These are phyloP conservation scores for Boletus subluridellus DNA, from an alignment of 1,284 basidiomycete genomes.

Conservation along the genomic window DNA sequence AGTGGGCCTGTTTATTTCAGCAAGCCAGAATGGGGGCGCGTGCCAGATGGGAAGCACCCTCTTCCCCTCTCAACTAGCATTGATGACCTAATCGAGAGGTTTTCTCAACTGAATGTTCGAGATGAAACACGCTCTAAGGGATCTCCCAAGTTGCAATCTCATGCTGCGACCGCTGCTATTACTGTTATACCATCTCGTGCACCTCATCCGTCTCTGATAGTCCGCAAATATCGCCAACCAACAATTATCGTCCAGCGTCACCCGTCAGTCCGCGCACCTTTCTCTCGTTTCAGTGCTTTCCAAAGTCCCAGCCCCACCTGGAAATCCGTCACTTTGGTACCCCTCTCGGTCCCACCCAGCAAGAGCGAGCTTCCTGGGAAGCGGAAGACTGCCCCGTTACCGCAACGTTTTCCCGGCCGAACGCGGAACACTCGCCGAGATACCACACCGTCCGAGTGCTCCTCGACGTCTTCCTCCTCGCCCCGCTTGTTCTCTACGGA, in stretches of 20 bases:
- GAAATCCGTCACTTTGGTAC: conserved; percentile 15
- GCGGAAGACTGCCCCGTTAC: conserved; percentile 13
- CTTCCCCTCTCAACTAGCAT: background rate
- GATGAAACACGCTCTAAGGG: background rate
- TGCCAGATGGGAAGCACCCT: background rate
- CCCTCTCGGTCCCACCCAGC: background rate
- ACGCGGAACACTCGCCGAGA: background rate
- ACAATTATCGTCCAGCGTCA: background rate
- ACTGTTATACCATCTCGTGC: conserved; percentile 21
- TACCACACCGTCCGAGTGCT: conserved; percentile 7
- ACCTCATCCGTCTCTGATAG: conserved; percentile 21
- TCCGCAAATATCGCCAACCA: background rate
- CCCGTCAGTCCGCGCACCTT: background rate
- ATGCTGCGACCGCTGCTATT: conserved; percentile 19
- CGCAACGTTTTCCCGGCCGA: conserved; percentile 1
- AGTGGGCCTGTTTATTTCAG: background rate
- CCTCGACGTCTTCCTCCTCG: conserved; percentile 3
- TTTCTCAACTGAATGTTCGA: conserved; percentile 20
- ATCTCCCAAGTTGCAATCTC: background rate
- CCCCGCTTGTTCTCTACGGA: conserved; percentile 3
- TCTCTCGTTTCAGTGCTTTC: conserved; percentile 3
- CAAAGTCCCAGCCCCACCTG: background rate
- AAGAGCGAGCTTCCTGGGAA: background rate
- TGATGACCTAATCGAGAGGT: conserved; percentile 13
- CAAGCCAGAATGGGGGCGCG: conserved; percentile 12